Base-by-base conservation (phyloP, 2,329 filamentous ascomycete genomes). In the Colletotrichum liriopes region DNA sequence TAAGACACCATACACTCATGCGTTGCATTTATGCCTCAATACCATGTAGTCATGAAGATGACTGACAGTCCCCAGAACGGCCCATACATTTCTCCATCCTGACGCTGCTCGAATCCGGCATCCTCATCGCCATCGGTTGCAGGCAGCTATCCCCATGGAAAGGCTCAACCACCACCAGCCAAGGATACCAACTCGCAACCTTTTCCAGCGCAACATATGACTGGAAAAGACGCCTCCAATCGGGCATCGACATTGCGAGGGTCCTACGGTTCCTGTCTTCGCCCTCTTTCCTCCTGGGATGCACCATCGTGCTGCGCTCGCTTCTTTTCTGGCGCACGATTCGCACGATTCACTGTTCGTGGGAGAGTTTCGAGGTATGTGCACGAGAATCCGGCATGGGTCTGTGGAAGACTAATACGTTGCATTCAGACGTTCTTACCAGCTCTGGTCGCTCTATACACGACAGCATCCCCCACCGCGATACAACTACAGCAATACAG, bases 11-110 rank as follows among this genome's bases (percentile, higher is more conserved):
- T 51, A 16, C 5, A 20, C 29, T 20, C 14, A 29, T 16, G 5
- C 12, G n/a, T 18, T 16, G 20, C 26, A 23, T 11, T 11, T 41
- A 59, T 43, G 18, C 11, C 14, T 58, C 9, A 39, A 8, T 23
- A 1, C 18, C n/a, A 3, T 23, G 54, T 39, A 20, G 26, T 11
- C 20, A 23, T 6, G n/a, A 43, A 5, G n/a, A 14, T 29, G 23
- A 23, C 67, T 61, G 3, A 60, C 39, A 43, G 5, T 26, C 1
- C 37, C n/a, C 43, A 81, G 81, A 82, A 63, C 78, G 80, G 11
- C 80, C 80, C 3, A 75, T 82, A 20, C 81, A 82, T 54, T 79
- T 82, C 66, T 80, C 81, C 29, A 74, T 82, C 64, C 35, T 79
- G 16, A 77, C 77, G 2, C 71, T 80, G 39, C 32, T 79, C 32